phyloP scores from a whole-genome alignment of 2,329 filamentous ascomycete genomes.

The Botrytis byssoidea region DNA sequence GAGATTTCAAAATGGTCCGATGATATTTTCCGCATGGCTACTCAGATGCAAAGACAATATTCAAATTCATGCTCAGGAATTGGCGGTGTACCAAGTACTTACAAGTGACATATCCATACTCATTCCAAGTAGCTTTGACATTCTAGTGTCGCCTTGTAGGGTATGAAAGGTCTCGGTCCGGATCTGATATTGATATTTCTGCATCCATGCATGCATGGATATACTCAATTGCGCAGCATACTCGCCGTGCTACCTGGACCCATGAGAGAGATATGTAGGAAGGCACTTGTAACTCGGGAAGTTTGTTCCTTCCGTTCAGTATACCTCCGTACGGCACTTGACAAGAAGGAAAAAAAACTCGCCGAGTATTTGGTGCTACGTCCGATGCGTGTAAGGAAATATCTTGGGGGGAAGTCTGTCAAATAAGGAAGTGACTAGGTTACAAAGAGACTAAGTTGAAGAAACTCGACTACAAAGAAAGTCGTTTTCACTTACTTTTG shows the following conservation, averaged over 20 bases:
- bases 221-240: constrained; percentile 7
- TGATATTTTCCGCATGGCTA: background rate
- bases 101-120: constrained; percentile 9
- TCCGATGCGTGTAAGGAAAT: background rate
- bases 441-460: background rate
- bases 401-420: background rate
- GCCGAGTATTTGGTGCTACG: constrained; percentile 9
- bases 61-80: constrained; percentile 7
- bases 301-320: constrained; percentile 16
- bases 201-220: constrained; percentile 17
- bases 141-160: constrained; percentile 14
- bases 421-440: background rate
- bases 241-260: background rate
- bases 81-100: constrained; percentile 16
- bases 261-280: constrained; percentile 6
- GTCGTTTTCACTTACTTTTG: background rate
- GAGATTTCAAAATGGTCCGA: background rate
- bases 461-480: background rate
- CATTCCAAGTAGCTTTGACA: background rate
- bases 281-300: constrained; percentile 14
- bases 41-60: constrained; percentile 6
- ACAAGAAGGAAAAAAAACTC: constrained; percentile 10
- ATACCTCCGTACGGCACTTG: constrained; percentile 17
- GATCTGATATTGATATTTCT: constrained; percentile 19
- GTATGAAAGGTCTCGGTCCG: constrained; percentile 10